These are phyloP conservation scores for Volvox reticuliferus DNA, from an alignment of 139 green algal genomes.

Conservation along the genomic window DNA sequence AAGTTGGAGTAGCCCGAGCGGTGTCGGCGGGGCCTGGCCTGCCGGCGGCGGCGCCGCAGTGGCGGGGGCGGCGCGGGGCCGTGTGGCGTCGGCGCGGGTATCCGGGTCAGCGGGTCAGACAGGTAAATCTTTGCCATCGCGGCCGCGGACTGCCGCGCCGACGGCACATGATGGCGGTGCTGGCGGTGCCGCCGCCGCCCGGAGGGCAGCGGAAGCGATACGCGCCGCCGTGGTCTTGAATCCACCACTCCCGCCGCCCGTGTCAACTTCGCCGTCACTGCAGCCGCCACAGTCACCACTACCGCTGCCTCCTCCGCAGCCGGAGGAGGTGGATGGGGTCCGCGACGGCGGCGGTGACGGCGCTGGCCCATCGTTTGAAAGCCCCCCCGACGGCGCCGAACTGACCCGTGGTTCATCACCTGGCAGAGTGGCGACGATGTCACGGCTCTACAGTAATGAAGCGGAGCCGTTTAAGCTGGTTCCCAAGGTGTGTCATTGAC, in stretches of 20 bases:
- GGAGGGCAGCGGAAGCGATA: background rate
- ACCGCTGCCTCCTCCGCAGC: background rate
- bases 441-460: slow-evolving; percentile 21
- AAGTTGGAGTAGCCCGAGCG: background rate
- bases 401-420: slow-evolving; percentile 8
- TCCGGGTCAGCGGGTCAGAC: background rate
- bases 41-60: background rate
- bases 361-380: background rate
- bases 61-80: background rate
- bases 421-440: background rate
- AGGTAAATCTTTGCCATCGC: background rate
- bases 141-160: slow-evolving; percentile 18
- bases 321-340: background rate
- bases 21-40: background rate
- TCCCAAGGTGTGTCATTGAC: background rate
- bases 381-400: background rate
- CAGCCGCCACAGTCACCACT: no score
- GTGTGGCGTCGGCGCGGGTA: background rate
- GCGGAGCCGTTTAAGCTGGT: slow-evolving; percentile 22
- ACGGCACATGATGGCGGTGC: background rate
- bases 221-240: background rate
- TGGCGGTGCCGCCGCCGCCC: background rate
- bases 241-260: background rate
- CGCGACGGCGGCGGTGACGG: background rate
- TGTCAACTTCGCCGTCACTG: background rate